Base-by-base conservation (phyloP, 2,329 filamentous ascomycete genomes). In the Byssoonygena ceratinophila region DNA sequence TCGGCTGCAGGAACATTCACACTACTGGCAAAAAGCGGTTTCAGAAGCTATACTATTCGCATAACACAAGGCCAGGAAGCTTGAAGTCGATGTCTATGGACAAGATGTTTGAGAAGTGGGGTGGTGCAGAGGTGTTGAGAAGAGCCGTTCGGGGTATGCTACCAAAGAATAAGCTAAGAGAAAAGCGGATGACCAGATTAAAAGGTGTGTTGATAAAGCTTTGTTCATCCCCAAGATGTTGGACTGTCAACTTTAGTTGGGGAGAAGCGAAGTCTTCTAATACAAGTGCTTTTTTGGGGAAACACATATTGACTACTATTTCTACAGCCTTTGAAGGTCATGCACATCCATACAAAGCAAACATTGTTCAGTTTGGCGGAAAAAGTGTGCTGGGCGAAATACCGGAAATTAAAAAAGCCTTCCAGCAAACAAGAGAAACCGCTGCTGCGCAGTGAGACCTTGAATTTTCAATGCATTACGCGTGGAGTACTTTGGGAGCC, bases 121-220 rank as follows among this genome's bases (percentile, higher is more conserved):
- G 92, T 58, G 92, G 92, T 46, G 84, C 84, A 34, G 92, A 98
- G 77, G 83, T 98, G 34, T 71, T 98, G 66, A 78, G 88, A 64
- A 86, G 89, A 69, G 92, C 94, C 1, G 94, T 98, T 37, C 85
- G 85, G 66, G 94, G 94, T 46, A 98, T 98, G 92, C 71, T 98
- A 70, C 92, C 92, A 51, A 98, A 98, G 80, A 98, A 98, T 73
- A 76, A 90, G 63, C 73, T 98, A 64, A 76, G 91, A 62, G 89
- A 96, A 68, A 86, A 88, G 75, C 75, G 94, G 58, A 73, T 98
- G 73, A 87, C 83, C 34, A 77, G 92, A 61, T 72, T 98, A 66
- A 98, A 97, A 80, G 76, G 78, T 80, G 59, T 47, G 32, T 36
- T 45, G 36, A 22, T 51, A n/a, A 9, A 29, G 9, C 37, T 32